A percentile compares a stretch with the other conserved stretches of the same genome.
Conservation (phyloP, 106 monocot genomes). For the Vanilla planifolia region DNA sequence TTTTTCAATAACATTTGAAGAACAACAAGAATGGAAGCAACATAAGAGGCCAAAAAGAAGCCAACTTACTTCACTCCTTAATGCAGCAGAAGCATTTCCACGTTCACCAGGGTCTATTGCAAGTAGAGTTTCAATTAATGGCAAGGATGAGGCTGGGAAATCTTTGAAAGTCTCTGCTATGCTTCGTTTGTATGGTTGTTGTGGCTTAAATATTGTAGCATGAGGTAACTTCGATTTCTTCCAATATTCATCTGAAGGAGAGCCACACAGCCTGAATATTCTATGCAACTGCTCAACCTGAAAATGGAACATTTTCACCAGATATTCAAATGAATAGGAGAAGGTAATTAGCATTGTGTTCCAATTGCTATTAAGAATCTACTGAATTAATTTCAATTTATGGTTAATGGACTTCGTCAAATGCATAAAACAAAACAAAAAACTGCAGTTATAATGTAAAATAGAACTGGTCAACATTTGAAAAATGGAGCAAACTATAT, state of each 20-base stretch:
- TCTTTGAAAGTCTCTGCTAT: conserved; percentile 1
- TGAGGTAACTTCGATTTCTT: conserved; percentile 8
- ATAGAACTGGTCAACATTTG: too few relatives aligned
- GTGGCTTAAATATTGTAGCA: conserved; percentile 11
- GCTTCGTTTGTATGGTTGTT: conserved; percentile 1
- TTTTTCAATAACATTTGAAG: neutral
- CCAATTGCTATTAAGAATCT: neutral
- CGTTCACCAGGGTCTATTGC: conserved; percentile 6
- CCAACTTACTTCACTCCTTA: conserved; percentile 4
- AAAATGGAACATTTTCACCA: neutral
- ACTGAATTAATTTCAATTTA: too few relatives aligned
- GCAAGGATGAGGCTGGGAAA: neutral
- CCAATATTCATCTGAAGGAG: conserved; percentile 9
- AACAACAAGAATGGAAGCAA: neutral
- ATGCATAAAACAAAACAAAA: too few relatives aligned
- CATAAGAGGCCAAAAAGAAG: neutral
- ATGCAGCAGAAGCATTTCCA: conserved; percentile 1
- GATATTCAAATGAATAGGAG: neutral
- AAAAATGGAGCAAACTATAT: too few relatives aligned
- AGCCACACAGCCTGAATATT: conserved; percentile 9
- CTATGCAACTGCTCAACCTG: conserved; percentile 11
- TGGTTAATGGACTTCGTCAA: too few relatives aligned
- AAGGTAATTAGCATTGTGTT: neutral
- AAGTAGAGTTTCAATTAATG: conserved; percentile 2
- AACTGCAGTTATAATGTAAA: too few relatives aligned